Evolutionary conservation across 179 eudicot genomes (phyloP).

Genomic region (Monotropa hypopitys): DNA sequence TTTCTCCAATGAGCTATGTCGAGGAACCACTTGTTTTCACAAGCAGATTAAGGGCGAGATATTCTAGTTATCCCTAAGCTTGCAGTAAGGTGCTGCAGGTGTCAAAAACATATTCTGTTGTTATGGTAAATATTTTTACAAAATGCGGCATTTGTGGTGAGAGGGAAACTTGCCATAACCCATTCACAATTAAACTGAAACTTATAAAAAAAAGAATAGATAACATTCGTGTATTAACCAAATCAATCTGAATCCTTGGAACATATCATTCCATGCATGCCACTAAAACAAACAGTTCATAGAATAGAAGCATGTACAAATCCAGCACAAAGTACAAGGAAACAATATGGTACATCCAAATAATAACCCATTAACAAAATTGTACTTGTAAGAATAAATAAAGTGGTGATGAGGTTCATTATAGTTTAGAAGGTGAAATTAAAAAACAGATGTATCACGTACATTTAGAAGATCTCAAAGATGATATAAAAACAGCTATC

Average conservation of each 20-base stretch:
- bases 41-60: neutral
- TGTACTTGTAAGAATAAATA: neutral
- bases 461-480: no score
- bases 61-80: neutral
- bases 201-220: neutral
- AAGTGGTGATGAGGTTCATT: neutral
- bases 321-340: neutral
- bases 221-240: neutral
- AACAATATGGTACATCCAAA: neutral
- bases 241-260: neutral
- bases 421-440: neutral
- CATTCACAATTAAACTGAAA: neutral
- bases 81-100: neutral
- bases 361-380: neutral
- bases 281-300: neutral
- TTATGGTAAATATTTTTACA: neutral
- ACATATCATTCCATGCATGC: neutral
- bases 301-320: neutral
- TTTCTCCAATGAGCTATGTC: no score
- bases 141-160: neutral
- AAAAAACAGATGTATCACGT: no score
- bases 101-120: neutral
- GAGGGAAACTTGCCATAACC: neutral
- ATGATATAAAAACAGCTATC: no score
- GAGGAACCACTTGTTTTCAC: neutral